Evolutionary conservation across 2,329 filamentous ascomycete species (phyloP), one percentile per base, ranked within the genome.

Genomic region (Polychaeton citri): DNA sequence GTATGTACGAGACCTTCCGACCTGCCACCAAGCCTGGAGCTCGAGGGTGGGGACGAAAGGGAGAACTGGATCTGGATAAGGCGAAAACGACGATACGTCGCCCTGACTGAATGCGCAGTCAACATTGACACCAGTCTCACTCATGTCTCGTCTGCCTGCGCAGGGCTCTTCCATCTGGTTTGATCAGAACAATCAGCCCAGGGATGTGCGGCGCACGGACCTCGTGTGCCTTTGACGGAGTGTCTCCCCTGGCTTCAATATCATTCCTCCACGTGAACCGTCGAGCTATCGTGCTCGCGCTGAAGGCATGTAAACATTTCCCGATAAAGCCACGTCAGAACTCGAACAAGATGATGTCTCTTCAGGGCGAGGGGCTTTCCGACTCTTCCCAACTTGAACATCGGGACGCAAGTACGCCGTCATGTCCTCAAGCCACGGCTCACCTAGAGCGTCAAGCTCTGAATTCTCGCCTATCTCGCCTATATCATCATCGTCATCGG

Each of bases 1-100:
- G 37, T 6, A 38, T 46, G 3, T 51, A 51, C 35, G 48, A 51
- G n/a, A n/a, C n/a, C n/a, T n/a, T n/a, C n/a, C n/a, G n/a, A n/a
- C n/a, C n/a, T n/a, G n/a, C n/a, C n/a, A n/a, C n/a, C n/a, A n/a
- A n/a, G n/a, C n/a, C n/a, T n/a, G n/a, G n/a, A n/a, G n/a, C n/a
- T n/a, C n/a, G n/a, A n/a, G n/a, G n/a, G n/a, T n/a, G n/a, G n/a
- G n/a, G n/a, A n/a, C n/a, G n/a, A n/a, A n/a, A n/a, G n/a, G n/a
- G n/a, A n/a, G n/a, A n/a, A n/a, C n/a, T n/a, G n/a, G n/a, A n/a
- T n/a, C n/a, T n/a, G n/a, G n/a, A n/a, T n/a, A n/a, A n/a, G n/a
- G n/a, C n/a, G n/a, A n/a, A n/a, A n/a, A n/a, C n/a, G n/a, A n/a
- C n/a, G n/a, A n/a, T n/a, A n/a, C n/a, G n/a, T n/a, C n/a, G n/a